A percentile compares a stretch with the other conserved stretches of the same genome.
Evolutionary conservation across 345 rosid genomes (phyloP).

Genomic region (Dipteronia sinensis): DNA sequence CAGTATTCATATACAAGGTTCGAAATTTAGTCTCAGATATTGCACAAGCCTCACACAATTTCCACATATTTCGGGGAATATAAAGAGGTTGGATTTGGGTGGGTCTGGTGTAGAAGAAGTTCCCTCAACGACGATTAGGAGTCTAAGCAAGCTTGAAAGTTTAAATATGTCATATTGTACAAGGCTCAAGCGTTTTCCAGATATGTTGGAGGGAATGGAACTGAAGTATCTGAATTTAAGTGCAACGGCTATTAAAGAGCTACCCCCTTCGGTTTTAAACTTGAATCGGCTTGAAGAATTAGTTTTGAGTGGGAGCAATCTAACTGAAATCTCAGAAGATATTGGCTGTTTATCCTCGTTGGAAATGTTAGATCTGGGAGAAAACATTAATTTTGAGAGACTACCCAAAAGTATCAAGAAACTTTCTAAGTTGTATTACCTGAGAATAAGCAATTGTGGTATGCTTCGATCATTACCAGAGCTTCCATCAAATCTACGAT

Average conservation of each 20-base stretch:
- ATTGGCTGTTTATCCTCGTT: too few relatives aligned
- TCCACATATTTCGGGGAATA: slow-evolving; percentile 28
- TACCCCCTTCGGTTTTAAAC: too few relatives aligned
- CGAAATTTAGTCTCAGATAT: slow-evolving; percentile 5
- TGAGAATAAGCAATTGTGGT: too few relatives aligned
- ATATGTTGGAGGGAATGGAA: slow-evolving; percentile 23
- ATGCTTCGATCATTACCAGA: too few relatives aligned
- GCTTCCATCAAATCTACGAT: too few relatives aligned
- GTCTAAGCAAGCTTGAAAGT: slow-evolving; percentile 22
- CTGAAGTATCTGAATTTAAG: background rate
- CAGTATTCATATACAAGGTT: slow-evolving; percentile 13
- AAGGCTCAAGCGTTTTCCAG: slow-evolving; percentile 36
- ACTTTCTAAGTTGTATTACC: too few relatives aligned
- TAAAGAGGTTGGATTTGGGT: slow-evolving; percentile 17
- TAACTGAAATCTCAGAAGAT: too few relatives aligned
- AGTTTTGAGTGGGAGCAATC: too few relatives aligned
- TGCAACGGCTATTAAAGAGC: background rate
- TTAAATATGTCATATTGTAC: slow-evolving; percentile 28
- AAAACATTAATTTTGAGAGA: too few relatives aligned
- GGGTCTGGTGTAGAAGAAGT: slow-evolving; percentile 31
- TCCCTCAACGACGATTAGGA: slow-evolving; percentile 26
- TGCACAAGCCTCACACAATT: slow-evolving; percentile 28
- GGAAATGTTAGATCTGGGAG: too few relatives aligned
- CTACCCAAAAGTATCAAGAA: too few relatives aligned
- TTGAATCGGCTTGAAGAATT: too few relatives aligned